phyloP scores from a whole-genome alignment of 169 alveolate genomes.

The Plasmodium blacklocki region DNA sequence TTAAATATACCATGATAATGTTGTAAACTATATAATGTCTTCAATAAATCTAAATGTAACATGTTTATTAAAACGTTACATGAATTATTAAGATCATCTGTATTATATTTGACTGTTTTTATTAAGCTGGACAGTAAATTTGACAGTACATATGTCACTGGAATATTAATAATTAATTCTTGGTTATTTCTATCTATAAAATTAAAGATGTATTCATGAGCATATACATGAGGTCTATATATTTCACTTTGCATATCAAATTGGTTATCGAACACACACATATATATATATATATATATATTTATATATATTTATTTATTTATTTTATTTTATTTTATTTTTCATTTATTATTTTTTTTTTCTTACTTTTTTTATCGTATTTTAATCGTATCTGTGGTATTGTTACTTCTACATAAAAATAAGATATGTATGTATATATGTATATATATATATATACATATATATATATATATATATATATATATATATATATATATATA shows the following conservation, averaged over 20 bases:
- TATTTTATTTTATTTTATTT: background rate
- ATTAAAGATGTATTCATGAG: background rate
- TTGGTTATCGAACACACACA: background rate
- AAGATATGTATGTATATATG: no score
- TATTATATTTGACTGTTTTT: background rate
- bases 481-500: no score
- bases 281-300: background rate
- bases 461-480: no score
- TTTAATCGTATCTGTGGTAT: slow-evolving; percentile 14
- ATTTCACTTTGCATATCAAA: background rate
- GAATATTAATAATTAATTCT: slow-evolving; percentile 15
- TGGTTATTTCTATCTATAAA: background rate
- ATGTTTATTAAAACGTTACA: background rate
- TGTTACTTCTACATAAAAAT: background rate
- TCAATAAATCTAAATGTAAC: background rate
- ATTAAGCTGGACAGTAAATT: slow-evolving; percentile 4
- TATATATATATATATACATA: no score
- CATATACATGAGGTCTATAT: background rate
- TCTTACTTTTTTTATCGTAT: background rate
- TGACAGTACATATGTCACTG: slow-evolving; percentile 46
- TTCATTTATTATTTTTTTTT: background rate
- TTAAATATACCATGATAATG: background rate
- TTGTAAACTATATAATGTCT: background rate
- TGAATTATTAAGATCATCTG: background rate
- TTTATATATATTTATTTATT: background rate